A percentile compares a stretch with the other conserved stretches of the same genome.
Evolutionary conservation across 2,329 filamentous ascomycete genomes (phyloP).

Genomic region (Aspergillus brunneoviolaceus): DNA sequence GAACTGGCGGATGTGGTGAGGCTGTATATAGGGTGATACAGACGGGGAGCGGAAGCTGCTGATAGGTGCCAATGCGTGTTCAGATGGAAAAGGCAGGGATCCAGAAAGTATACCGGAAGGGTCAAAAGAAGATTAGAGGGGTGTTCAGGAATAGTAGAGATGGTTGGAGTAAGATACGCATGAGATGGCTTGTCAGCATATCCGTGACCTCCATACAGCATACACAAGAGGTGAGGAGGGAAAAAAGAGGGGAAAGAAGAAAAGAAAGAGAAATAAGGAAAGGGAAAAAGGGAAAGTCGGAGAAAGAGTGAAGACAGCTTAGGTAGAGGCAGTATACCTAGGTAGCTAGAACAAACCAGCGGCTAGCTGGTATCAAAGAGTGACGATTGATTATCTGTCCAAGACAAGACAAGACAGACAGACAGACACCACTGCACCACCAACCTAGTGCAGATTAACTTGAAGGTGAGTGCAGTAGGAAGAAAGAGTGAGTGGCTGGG

Average conservation of each 20-base stretch:
- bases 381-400: conserved; percentile 1
- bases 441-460: too few relatives aligned
- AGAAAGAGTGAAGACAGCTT: background rate
- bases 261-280: background rate
- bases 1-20: conserved; percentile 9
- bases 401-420: background rate
- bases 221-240: background rate
- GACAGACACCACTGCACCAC: background rate
- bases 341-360: background rate
- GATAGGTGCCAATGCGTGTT: background rate
- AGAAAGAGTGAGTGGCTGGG: background rate
- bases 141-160: background rate
- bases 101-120: background rate
- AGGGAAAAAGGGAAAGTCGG: background rate
- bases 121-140: background rate
- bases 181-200: background rate
- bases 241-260: background rate
- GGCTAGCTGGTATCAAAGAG: conserved; percentile 7
- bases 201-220: conserved; percentile 1
- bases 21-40: background rate
- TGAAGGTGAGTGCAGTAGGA: background rate
- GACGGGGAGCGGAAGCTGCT: background rate
- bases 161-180: background rate
- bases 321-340: background rate
- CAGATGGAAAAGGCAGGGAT: background rate